Evolutionary conservation across 371 early-diverging fungal species (phyloP), one percentile per base, ranked within the genome.

Genomic region (Smittium mucronatum): DNA sequence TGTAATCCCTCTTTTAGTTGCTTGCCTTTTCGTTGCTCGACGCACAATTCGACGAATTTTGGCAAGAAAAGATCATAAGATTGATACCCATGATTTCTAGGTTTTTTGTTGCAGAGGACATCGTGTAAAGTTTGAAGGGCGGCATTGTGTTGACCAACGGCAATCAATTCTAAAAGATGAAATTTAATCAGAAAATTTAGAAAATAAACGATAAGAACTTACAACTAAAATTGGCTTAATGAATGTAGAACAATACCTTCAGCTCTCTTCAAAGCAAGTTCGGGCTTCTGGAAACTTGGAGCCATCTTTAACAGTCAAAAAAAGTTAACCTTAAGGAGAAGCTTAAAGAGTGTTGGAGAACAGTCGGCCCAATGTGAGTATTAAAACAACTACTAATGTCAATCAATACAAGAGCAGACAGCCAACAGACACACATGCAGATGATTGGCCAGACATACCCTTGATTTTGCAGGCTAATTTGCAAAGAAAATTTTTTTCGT

Each of bases 1-100:
- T 90, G 90, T 75, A 98, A 86, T 66, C 90, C 95, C 80, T 98
- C 97, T 82, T 94, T 93, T 57, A 92, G 93, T 73, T 89, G 81
- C 83, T 91, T 94, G 70, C 94, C 93, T 80, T 92, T 88, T 67
- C 92, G 84, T 63, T 92, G 85, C 70, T 86, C 81, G 34, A 97
- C 95, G 74, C 91, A 88, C 64, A 97, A 87, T 80, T 94, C 93
- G 63, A 95, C 85, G 75, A 93, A 95, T 80, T 90, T 89, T 77
- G 90, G 84, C 83, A 95, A 86, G 71, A 96, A 89, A 71, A 94
- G 93, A 81, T 97, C 95, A 75, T 94, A 85, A 34, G 85, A 81
- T 34, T 81, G 80, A 47, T 93, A 80, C 28, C 91, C 86, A 60
- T 88, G 89, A 71, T 83, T 84, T 72, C 94, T 88, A 57, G 92